Percentiles rank a stretch among this genome's conserved stretches.
phyloP scores from a whole-genome alignment of 192 early-diverging fungal genomes.

The Backusella mclennaniae region DNA sequence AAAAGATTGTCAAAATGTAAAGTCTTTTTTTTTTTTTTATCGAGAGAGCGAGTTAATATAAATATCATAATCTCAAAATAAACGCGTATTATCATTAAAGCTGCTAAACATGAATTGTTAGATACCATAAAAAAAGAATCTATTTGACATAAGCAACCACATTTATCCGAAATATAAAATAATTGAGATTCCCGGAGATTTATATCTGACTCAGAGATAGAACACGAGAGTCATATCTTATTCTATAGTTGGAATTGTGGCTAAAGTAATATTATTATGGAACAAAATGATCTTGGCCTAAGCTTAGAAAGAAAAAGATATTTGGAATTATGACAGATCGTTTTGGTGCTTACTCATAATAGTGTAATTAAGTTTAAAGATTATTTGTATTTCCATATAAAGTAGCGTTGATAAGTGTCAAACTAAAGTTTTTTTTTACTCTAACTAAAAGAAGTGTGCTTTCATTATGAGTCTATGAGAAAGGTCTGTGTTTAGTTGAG shows the following conservation, averaged over 20 bases:
- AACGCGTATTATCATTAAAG: neutral
- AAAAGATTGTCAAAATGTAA: neutral
- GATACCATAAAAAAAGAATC: neutral
- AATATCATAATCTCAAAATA: neutral
- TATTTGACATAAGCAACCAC: neutral
- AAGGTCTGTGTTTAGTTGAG: neutral
- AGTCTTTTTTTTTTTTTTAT: neutral
- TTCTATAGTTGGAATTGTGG: neutral
- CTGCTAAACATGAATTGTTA: neutral
- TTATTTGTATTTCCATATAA: neutral
- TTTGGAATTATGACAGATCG: neutral
- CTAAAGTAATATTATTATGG: neutral
- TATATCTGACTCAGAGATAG: neutral
- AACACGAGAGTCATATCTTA: neutral
- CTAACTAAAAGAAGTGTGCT: neutral
- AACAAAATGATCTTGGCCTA: neutral
- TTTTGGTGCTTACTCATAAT: neutral
- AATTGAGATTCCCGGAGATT: neutral
- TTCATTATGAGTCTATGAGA: neutral
- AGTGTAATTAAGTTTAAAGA: neutral
- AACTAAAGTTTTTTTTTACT: neutral
- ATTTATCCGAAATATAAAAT: neutral
- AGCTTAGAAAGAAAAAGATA: neutral
- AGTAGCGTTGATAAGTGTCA: neutral
- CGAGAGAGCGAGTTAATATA: neutral